Conservation (phyloP, 2,329 filamentous ascomycete species). For the Colletotrichum orbiculare region DNA sequence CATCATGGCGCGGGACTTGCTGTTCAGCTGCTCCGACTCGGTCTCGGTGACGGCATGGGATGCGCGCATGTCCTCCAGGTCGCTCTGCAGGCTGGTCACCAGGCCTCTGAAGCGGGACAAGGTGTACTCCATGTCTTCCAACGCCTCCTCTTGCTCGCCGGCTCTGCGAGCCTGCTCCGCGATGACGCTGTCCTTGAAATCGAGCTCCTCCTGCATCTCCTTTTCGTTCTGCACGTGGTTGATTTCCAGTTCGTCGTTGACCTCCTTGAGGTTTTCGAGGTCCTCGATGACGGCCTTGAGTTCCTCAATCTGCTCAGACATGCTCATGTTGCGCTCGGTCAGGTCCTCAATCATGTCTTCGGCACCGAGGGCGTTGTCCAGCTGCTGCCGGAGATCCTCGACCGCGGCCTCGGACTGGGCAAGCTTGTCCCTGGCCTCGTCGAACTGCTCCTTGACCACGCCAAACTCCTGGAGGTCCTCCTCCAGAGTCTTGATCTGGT, state of each 20-base stretch:
- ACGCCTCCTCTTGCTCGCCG: constrained; percentile 79
- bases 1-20: constrained; percentile 92
- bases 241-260: constrained; percentile 93
- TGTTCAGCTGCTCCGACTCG: constrained; percentile 90
- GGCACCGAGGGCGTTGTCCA: constrained; percentile 87
- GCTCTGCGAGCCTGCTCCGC: constrained; percentile 82
- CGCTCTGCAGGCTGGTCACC: constrained; percentile 84
- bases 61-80: constrained; percentile 91
- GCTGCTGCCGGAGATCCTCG: constrained; percentile 88
- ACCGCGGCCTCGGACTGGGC: constrained; percentile 78
- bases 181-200: constrained; percentile 86
- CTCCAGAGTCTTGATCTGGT: constrained; percentile 79
- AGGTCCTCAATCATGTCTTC: constrained; percentile 96
- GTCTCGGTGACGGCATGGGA: constrained; percentile 93
- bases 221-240: constrained; percentile 95
- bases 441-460: constrained; percentile 75
- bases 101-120: constrained; percentile 89
- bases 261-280: constrained; percentile 87
- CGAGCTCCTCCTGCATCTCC: constrained; percentile 92
- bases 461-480: constrained; percentile 77
- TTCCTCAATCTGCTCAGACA: constrained; percentile 86
- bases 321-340: constrained; percentile 85
- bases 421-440: constrained; percentile 78
- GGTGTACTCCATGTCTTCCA: constrained; percentile 92
- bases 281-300: constrained; percentile 86